A percentile compares a stretch with the other conserved stretches of the same genome.
Conservation (phyloP, 805 yeast species). For the Pichia cephalocereana region DNA sequence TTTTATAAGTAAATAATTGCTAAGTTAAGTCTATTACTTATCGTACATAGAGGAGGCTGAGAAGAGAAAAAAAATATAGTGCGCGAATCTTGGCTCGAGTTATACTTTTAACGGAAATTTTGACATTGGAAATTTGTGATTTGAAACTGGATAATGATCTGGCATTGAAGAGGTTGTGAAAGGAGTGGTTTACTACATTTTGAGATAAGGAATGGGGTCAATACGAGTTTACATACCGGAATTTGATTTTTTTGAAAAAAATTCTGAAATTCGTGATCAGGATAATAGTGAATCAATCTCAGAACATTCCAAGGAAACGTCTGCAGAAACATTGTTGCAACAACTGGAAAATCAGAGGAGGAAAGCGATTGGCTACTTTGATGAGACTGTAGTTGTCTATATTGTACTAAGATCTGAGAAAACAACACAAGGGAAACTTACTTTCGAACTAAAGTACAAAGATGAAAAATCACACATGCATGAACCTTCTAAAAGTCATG, state of each 20-base stretch:
- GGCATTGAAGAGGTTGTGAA: too few species aligned
- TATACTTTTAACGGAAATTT: too few species aligned
- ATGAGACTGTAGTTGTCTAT: constrained; percentile 10
- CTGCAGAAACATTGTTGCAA: neutral
- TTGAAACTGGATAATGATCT: too few species aligned
- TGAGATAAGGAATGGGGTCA: neutral
- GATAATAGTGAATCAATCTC: neutral
- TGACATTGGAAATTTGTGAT: too few species aligned
- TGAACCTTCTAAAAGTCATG: neutral
- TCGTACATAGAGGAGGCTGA: too few species aligned
- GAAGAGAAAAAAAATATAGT: too few species aligned
- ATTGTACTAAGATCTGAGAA: constrained; percentile 1
- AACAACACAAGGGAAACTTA: neutral
- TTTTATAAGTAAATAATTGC: too few species aligned
- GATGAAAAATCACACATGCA: neutral
- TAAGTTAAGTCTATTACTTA: too few species aligned
- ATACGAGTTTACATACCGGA: neutral
- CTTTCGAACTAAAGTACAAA: constrained; percentile 1
- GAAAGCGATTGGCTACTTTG: constrained; percentile 26
- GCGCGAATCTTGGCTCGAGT: too few species aligned
- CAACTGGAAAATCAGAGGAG: neutral
- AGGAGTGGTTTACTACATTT: too few species aligned
- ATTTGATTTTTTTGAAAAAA: neutral
- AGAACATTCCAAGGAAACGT: neutral
- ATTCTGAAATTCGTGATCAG: too few species aligned